Evolutionary conservation across 768 basidiomycete genomes (phyloP).

Genomic region (Gloeophyllum trabeum): DNA sequence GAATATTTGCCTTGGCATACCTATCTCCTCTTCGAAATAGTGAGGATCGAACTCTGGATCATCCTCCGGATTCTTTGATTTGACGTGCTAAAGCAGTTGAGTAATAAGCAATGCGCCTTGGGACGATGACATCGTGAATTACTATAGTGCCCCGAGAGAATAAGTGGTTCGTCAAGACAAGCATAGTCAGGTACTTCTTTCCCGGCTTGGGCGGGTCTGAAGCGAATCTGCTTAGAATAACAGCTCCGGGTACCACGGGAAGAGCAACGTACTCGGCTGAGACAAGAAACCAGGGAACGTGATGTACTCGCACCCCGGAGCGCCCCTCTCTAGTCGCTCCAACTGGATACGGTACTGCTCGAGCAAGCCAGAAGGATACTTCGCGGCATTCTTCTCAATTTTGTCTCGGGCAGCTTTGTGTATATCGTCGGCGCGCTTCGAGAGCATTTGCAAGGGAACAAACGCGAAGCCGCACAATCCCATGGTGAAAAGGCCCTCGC

Average conservation of each 20-base stretch:
- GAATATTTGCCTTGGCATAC: too few relatives aligned
- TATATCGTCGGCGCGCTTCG: slow-evolving; percentile 12
- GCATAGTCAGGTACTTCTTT: slow-evolving; percentile 30
- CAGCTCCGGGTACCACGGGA: too few relatives aligned
- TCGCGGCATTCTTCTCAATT: slow-evolving; percentile 11
- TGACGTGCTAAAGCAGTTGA: slow-evolving; percentile 15
- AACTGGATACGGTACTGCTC: slow-evolving; percentile 31
- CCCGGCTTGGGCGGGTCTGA: slow-evolving; percentile 23
- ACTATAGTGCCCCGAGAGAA: slow-evolving; percentile 40
- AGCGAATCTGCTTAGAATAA: too few relatives aligned
- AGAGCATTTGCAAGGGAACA: slow-evolving; percentile 11
- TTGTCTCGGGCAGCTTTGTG: slow-evolving; percentile 13
- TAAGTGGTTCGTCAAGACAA: slow-evolving; percentile 27
- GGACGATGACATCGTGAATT: too few relatives aligned
- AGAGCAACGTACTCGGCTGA: slow-evolving; percentile 15
- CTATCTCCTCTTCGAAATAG: slow-evolving; percentile 21
- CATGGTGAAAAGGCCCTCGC: slow-evolving; percentile 16
- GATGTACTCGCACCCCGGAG: slow-evolving; percentile 21
- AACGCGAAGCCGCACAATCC: slow-evolving; percentile 16
- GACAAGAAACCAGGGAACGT: slow-evolving; percentile 16
- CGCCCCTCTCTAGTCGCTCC: slow-evolving; percentile 16
- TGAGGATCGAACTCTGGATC: slow-evolving; percentile 20
- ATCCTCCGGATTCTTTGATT: slow-evolving; percentile 15
- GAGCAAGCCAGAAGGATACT: slow-evolving; percentile 18
- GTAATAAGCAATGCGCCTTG: neutral